These are phyloP conservation scores for Spatholobus suberectus DNA, from an alignment of 306 rosid genomes.

Conservation along the genomic window DNA sequence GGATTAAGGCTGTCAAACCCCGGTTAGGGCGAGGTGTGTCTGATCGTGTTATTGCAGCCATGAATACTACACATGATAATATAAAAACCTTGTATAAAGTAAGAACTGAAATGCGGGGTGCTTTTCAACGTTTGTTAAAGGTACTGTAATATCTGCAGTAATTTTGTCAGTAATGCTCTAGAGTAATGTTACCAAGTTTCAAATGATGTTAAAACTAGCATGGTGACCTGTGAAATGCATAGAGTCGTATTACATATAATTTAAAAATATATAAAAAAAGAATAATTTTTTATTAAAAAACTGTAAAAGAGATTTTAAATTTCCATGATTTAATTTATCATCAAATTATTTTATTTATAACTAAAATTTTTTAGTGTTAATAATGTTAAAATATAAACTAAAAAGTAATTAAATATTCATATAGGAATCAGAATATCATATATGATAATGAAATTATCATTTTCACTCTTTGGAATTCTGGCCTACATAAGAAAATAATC, in stretches of 20 bases:
- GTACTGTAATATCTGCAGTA: conserved; percentile 49
- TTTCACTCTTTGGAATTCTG: not conserved
- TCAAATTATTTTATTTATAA: not conserved
- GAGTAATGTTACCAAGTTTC: conserved; percentile 1
- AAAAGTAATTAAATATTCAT: not conserved
- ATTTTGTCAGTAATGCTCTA: not conserved
- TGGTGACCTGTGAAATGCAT: not conserved
- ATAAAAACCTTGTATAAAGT: conserved; percentile 75
- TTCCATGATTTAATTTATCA: not conserved
- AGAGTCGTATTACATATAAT: not conserved
- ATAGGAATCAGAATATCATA: not conserved
- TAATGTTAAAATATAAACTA: not conserved
- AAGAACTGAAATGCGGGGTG: conserved; percentile 81
- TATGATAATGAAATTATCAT: not conserved
- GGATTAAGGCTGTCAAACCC: conserved; percentile 79
- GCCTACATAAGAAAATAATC: not conserved
- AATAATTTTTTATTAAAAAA: no score
- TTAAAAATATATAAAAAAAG: not conserved
- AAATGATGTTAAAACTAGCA: conserved; percentile 14
- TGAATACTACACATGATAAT: conserved; percentile 62
- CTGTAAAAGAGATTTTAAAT: not conserved
- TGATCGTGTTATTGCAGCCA: conserved; percentile 62
- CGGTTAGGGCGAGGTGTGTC: conserved; percentile 63
- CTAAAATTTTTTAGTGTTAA: not conserved
- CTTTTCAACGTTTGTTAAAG: conserved; percentile 81